Conservation (phyloP, 768 basidiomycete species). For the Galerina sulciceps region DNA sequence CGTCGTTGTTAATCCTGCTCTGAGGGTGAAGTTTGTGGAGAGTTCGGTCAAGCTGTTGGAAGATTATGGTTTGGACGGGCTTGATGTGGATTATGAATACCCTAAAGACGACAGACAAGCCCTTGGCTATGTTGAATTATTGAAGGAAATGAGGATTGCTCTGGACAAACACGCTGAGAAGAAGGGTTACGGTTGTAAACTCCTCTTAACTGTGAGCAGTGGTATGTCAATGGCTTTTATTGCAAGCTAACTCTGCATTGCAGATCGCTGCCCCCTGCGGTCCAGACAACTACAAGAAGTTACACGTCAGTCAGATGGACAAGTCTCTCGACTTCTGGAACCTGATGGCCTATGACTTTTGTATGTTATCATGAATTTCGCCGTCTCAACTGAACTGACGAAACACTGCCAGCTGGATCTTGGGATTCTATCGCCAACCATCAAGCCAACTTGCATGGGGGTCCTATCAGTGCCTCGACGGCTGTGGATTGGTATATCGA, state of each 20-base stretch:
- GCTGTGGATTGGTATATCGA: constrained; percentile 73
- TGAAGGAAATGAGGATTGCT: constrained; percentile 73
- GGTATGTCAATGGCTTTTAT: neutral
- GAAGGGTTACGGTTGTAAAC: constrained; percentile 62
- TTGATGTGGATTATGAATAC: constrained; percentile 95
- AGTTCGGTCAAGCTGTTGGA: constrained; percentile 82
- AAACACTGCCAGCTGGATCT: constrained; percentile 59
- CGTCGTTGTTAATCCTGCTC: constrained; percentile 65
- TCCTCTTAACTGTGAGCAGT: constrained; percentile 71
- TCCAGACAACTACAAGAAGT: constrained; percentile 78
- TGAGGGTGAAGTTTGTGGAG: constrained; percentile 79
- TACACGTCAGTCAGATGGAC: constrained; percentile 86
- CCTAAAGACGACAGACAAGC: constrained; percentile 82
- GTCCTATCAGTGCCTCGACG: constrained; percentile 62
- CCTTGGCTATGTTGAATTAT: constrained; percentile 78
- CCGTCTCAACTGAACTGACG: neutral
- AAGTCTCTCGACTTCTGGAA: constrained; percentile 94
- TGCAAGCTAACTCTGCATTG: neutral
- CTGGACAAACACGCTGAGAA: constrained; percentile 74
- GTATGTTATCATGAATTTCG: constrained; percentile 39
- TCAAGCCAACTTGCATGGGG: constrained; percentile 85
- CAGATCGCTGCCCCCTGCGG: constrained; percentile 96
- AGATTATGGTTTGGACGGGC: constrained; percentile 90
- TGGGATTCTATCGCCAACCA: constrained; percentile 77
- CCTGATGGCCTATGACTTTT: constrained; percentile 92